Base-by-base conservation (phyloP, 805 yeast species). In the Nakazawaea pomicola region DNA sequence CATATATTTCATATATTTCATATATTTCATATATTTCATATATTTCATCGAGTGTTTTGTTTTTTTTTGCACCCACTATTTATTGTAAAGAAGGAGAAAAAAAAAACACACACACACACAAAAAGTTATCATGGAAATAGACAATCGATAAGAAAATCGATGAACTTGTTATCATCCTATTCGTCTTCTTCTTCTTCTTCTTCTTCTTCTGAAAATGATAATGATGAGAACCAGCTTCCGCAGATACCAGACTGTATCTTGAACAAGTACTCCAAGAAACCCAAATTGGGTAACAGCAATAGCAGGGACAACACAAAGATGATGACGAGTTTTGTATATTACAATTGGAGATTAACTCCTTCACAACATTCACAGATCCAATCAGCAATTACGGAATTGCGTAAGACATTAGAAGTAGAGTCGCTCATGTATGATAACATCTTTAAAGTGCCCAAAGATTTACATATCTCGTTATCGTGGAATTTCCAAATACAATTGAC, bases 401-500 rank as follows among this genome's bases (percentile, higher is more conserved):
- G 12, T 17, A 29, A 15, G 17, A n/a, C n/a, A n/a, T n/a, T n/a
- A n/a, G n/a, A n/a, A 8, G 20, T 14, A 6, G 11, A 14, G 16
- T 15, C 35, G 3, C 24, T 38, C 17, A 8, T 38, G 7, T 4
- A 31, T 14, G 24, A 38, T 17, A 19, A 15, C 16, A 23, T 27
- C 3, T 24, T 31, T 18, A 31, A 30, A 19, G 19, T 32, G 15
- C 4, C 25, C 14, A 32, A 21, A 9, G 32, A 23, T 15, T 28
- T 40, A 16, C 43, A 40, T 20, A 34, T 40, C 10, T 40, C 43
- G 3, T 24, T 40, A 27, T 29, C 39, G 11, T 21, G 17, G 6
- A 40, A 40, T 20, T 40, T 40, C 20, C 10, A 33, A 9, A 4
- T 39, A 10, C 24, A 9, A 8, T 11, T 20, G 11, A n/a, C 15